Conservation (phyloP, 331 rosid genomes). For the Pyrus hybrid region DNA sequence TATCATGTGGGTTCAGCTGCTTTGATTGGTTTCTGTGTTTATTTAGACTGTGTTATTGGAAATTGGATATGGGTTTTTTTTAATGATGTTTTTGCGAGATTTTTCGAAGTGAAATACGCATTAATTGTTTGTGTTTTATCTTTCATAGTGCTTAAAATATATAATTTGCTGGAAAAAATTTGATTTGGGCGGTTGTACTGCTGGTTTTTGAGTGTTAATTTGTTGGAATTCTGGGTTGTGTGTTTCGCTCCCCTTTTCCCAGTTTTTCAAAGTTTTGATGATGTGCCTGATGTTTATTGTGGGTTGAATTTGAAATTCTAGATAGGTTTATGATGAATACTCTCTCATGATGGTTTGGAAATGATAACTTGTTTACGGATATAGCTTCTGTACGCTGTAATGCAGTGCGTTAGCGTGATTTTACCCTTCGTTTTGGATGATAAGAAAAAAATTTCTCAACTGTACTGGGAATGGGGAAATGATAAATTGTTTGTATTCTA, state of each 20-base stretch:
- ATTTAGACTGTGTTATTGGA: background rate
- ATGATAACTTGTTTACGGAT: background rate
- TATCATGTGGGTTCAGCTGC: slow-evolving; percentile 1
- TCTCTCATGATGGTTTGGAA: background rate
- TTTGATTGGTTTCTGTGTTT: background rate
- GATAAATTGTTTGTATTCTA: background rate
- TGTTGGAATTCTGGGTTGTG: background rate
- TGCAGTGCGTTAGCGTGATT: background rate
- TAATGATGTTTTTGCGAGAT: background rate
- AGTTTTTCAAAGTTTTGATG: background rate
- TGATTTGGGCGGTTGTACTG: background rate
- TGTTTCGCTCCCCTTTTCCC: background rate
- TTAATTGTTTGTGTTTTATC: background rate
- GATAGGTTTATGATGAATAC: too few species aligned
- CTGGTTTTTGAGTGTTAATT: background rate
- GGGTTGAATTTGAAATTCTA: background rate
- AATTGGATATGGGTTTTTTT: slow-evolving; percentile 10
- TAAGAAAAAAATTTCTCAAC: background rate
- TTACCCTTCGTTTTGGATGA: background rate
- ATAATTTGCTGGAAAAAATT: background rate
- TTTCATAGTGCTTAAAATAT: background rate
- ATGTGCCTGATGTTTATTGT: background rate
- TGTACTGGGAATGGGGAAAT: background rate
- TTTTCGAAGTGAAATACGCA: background rate
- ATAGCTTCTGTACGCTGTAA: background rate